phyloP scores from a whole-genome alignment of 2,329 filamentous ascomycete genomes.

The Acephala macrosclerotiorum region DNA sequence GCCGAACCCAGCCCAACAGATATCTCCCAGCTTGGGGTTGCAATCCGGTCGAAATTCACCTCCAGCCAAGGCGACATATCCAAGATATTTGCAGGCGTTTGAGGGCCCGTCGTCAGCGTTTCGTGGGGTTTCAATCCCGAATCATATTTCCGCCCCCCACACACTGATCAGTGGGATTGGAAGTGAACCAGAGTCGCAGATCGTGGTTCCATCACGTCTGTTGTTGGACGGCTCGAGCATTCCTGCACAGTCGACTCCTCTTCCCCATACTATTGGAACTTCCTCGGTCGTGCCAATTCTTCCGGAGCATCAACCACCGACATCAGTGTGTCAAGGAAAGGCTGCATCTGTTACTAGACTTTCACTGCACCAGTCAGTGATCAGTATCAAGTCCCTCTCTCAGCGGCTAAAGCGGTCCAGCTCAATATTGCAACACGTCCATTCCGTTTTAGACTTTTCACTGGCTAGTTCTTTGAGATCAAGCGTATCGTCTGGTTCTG shows the following conservation, averaged over 20 bases:
- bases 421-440: background rate
- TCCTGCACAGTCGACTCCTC: background rate
- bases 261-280: too few relatives aligned
- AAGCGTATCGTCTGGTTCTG: background rate
- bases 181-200: background rate
- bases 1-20: background rate
- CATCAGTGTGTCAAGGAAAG: too few relatives aligned
- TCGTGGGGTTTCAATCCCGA: background rate
- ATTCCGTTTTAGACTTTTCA: background rate
- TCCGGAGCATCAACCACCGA: background rate
- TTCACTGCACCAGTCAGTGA: background rate
- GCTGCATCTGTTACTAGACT: too few relatives aligned
- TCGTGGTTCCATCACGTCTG: background rate
- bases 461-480: background rate
- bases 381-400: background rate
- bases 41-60: too few relatives aligned
- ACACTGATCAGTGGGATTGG: background rate
- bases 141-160: background rate
- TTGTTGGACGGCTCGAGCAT: constrained; percentile 2
- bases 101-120: background rate
- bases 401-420: background rate
- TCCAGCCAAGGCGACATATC: too few relatives aligned
- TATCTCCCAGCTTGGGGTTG: too few relatives aligned
- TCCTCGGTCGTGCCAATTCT: background rate
- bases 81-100: too few relatives aligned